Base-by-base conservation (phyloP, 805 yeast species). In the Sugiyamaella floridensis region DNA sequence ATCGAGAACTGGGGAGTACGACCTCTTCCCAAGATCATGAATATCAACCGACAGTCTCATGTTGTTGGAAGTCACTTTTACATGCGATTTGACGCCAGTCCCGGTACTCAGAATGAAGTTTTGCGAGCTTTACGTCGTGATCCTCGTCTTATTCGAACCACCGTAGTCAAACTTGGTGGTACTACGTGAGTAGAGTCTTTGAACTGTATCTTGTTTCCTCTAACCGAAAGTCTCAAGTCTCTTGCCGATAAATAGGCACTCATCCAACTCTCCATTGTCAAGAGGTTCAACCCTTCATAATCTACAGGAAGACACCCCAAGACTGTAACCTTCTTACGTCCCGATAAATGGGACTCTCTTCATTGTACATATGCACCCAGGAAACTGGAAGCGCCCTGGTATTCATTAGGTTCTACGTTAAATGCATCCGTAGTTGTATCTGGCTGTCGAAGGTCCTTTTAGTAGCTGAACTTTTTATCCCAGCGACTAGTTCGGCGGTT, bases 21-120 rank as follows among this genome's bases (percentile, higher is more conserved):
- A 56, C 82, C 82, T 26, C 76, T 93, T 51, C 97, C 98, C 16
- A 85, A 82, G 58, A 78, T 92, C 55, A 78, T 87, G 71, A 81
- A 83, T 59, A 87, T 87, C 65, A 89, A 89, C 64, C 95, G 89
- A 64, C 95, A 90, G 65, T 78, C 81, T 55, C 95, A 90, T 69
- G 88, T 88, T 66, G 90, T 88, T 66, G 98, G 97, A 2, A 83
- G 85, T 54, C 90, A 88, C 62, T 92, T 93, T 63, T 69, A 86
- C 54, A 81, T 92, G 82, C 75, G 86, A 18, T 93, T 92, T 66
- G 98, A 93, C 67, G 78, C 89, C 1, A 84, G 93, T 45, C 78
- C 92, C 14, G 82, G 85, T 40, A 97, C 88, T 8, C 97, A 92
- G 68, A 79, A 83, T 48, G 96, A 89, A 71, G 80, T 93, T 53